phyloP scores from a whole-genome alignment of 2,329 filamentous ascomycete genomes.

The Periconia digitata region DNA sequence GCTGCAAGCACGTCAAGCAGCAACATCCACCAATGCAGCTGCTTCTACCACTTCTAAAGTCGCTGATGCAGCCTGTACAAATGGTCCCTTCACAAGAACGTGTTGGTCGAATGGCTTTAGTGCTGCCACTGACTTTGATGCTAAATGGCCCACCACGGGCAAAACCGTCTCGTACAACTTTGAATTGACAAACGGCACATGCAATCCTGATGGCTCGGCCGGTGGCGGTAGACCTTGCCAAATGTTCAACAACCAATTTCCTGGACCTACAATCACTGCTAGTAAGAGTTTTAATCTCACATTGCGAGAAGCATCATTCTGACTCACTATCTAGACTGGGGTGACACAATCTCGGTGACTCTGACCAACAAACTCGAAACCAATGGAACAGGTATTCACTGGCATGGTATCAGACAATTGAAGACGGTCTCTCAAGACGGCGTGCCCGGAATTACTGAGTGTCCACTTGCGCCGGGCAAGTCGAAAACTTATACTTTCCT shows the following conservation, averaged over 20 bases:
- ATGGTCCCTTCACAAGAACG: conserved; percentile 34
- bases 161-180: conserved; percentile 38
- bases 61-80: conserved; percentile 35
- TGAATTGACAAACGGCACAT: conserved; percentile 40
- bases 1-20: conserved; percentile 10
- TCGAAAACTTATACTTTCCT: conserved; percentile 17
- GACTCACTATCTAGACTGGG: conserved; percentile 19
- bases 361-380: conserved; percentile 55
- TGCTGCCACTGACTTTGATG: conserved; percentile 45
- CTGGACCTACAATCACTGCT: conserved; percentile 22
- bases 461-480: conserved; percentile 57
- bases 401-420: conserved; percentile 59
- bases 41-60: conserved; percentile 6
- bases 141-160: conserved; percentile 41
- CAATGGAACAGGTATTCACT: conserved; percentile 66
- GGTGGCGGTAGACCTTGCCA: conserved; percentile 16
- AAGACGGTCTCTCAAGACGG: conserved; percentile 51
- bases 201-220: conserved; percentile 23
- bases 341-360: conserved; percentile 20
- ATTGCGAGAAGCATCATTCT: neutral
- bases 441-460: conserved; percentile 51
- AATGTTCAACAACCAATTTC: conserved; percentile 25
- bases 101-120: conserved; percentile 45
- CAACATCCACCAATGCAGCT: conserved; percentile 3
- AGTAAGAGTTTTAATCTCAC: conserved; percentile 41